These are phyloP conservation scores for Cladophialophora yegresii DNA, from an alignment of 2,329 filamentous ascomycete species.

Conservation along the genomic window DNA sequence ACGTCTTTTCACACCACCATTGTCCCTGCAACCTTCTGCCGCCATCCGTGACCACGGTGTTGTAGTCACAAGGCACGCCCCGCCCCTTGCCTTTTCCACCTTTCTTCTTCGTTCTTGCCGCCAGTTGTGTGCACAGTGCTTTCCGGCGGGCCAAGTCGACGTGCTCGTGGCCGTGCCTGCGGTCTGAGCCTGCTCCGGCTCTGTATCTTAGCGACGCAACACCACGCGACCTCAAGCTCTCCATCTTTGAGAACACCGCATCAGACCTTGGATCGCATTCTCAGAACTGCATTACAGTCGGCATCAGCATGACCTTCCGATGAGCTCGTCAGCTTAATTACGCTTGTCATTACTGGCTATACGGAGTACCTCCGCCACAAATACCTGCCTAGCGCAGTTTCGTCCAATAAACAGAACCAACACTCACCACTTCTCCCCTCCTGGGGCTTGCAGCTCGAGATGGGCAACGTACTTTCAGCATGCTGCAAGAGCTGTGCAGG, in stretches of 20 bases:
- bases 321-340: slow-evolving; percentile 19
- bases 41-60: background rate
- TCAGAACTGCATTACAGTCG: slow-evolving; percentile 20
- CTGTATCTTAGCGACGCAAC: background rate
- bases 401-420: slow-evolving; percentile 16
- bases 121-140: background rate
- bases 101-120: slow-evolving; percentile 6
- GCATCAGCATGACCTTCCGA: slow-evolving; percentile 25
- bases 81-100: background rate
- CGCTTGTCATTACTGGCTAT: slow-evolving; percentile 8
- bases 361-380: slow-evolving; percentile 14
- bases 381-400: slow-evolving; percentile 8
- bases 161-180: slow-evolving; percentile 5
- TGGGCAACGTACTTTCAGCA: slow-evolving; percentile 38
- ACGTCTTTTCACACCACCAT: slow-evolving; percentile 3
- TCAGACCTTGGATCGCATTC: slow-evolving; percentile 21
- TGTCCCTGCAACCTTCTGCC: slow-evolving; percentile 7
- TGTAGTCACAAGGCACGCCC: slow-evolving; percentile 14
- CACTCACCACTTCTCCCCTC: slow-evolving; percentile 20
- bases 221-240: slow-evolving; percentile 4
- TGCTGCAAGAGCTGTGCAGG: slow-evolving; percentile 39
- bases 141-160: background rate
- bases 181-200: background rate
- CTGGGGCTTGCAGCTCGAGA: slow-evolving; percentile 32
- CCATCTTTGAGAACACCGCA: slow-evolving; percentile 10